These are phyloP conservation scores for Skeletonema tropicum DNA, from an alignment of 108 stramenopile genomes.

Conservation along the genomic window DNA sequence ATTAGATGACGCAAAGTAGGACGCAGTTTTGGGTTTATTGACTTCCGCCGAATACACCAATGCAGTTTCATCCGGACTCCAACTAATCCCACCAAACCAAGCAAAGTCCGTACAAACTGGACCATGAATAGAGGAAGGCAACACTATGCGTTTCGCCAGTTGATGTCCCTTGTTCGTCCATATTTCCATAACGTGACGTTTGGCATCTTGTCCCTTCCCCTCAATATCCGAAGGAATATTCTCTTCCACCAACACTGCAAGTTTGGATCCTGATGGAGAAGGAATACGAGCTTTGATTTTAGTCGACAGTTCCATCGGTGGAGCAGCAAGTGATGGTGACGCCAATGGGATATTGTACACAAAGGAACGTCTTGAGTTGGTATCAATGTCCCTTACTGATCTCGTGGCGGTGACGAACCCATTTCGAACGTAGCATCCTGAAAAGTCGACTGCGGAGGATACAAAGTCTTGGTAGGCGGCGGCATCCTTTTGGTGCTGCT, in stretches of 20 bases:
- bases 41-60: conserved; percentile 76
- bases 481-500: conserved; percentile 30
- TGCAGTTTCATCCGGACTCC: conserved; percentile 65
- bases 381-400: conserved; percentile 76
- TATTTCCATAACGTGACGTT: conserved; percentile 62
- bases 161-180: conserved; percentile 57
- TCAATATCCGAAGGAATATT: conserved; percentile 19
- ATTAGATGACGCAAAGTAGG: conserved; percentile 47
- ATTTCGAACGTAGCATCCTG: conserved; percentile 50
- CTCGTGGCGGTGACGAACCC: conserved; percentile 54
- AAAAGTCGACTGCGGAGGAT: conserved; percentile 73
- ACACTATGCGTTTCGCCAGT: conserved; percentile 55
- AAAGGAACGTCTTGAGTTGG: conserved; percentile 55
- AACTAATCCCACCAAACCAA: conserved; percentile 70
- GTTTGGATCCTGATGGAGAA: conserved; percentile 69
- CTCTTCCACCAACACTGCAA: conserved; percentile 57
- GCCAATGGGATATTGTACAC: conserved; percentile 57
- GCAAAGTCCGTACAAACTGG: conserved; percentile 61
- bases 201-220: conserved; percentile 14
- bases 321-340: conserved; percentile 23
- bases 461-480: conserved; percentile 60
- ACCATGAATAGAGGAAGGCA: conserved; percentile 59
- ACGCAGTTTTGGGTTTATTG: conserved; percentile 43
- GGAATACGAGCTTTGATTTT: conserved; percentile 65
- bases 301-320: conserved; percentile 60